phyloP scores from a whole-genome alignment of 225 moss, liverwort and hornwort species.

The Marchantia paleacea region DNA sequence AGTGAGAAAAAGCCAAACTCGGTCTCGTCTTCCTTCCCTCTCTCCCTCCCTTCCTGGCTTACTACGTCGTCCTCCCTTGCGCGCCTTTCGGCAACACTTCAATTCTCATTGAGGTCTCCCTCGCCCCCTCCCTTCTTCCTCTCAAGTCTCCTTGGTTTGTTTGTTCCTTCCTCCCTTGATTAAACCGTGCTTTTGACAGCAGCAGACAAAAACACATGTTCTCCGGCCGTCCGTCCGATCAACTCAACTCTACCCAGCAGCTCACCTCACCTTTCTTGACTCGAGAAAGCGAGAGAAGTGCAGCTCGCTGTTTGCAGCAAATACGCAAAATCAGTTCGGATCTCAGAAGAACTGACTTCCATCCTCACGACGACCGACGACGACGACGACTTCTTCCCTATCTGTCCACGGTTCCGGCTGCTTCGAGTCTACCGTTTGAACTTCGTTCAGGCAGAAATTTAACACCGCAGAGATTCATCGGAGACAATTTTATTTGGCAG shows the following conservation, averaged over 20 bases:
- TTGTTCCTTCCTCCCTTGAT: not conserved
- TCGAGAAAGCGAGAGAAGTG: not conserved
- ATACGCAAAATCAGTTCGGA: not conserved
- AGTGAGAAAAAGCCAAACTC: not conserved
- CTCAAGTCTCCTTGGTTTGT: not conserved
- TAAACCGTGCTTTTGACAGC: not conserved
- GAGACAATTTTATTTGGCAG: not conserved
- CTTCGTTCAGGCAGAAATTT: not conserved
- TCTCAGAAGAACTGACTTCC: not conserved
- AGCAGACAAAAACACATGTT: slow-evolving; percentile 4
- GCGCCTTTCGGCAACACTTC: not conserved
- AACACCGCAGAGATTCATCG: not conserved
- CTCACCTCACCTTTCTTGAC: not conserved
- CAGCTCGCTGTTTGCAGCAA: not conserved
- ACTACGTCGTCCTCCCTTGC: not conserved
- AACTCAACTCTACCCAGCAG: not conserved
- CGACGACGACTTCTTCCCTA: not conserved
- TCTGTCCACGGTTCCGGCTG: not conserved
- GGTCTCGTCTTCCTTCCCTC: not conserved
- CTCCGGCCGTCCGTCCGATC: slow-evolving; percentile 1
- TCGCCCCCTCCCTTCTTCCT: not conserved
- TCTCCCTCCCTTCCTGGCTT: not conserved
- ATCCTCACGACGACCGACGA: not conserved
- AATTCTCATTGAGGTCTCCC: not conserved
- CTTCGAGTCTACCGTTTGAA: not conserved